Base-by-base conservation (phyloP, 2,329 filamentous ascomycete species). In the Cladophialophora bantiana region DNA sequence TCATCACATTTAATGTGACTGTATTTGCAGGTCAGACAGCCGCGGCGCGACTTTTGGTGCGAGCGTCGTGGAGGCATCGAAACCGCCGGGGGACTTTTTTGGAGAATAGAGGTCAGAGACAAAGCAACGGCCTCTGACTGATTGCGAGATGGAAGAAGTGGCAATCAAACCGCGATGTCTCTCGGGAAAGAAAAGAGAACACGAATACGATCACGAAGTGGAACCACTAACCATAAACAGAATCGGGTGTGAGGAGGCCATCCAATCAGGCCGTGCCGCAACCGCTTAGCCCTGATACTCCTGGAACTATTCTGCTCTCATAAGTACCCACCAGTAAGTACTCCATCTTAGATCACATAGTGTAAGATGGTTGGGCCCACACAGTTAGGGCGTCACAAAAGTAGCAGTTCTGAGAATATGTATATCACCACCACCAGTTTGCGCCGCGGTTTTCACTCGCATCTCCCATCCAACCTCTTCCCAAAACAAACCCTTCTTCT, bases 1-100 rank as follows among this genome's bases (percentile, higher is more conserved):
- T 70, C 66, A 12, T 56, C 26, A 38, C 68, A 70, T 55, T 68
- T 66, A n/a, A 69, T 48, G 36, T 66, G 65, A 3, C 45, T 40
- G 18, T 45, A 32, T 45, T 69, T 69, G 31, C 67, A 69, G 7
- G 55, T 56, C 26, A 61, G 18, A 26, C 67, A 69, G 32, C 67
- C 67, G 15, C 42, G 36, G n/a, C 67, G 59, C 26, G 65, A 66
- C 36, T 70, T 68, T 15, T 59, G 55, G 20, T 68, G 62, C 6
- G 66, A 65, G 18, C 65, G 67, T 12, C 60, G 65, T 38, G 63
- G 58, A n/a, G 63, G 57, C 63, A 65, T 62, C 12, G n/a, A 13
- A 18, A 26, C 26, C 26, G 34, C 7, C 0, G 13, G 7, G 26
- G 36, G 18, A 4, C 18, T 35, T 32, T 58, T 42, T 26, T 18